phyloP scores from a whole-genome alignment of 2,329 filamentous ascomycete species.

The Emmonsia crescens region DNA sequence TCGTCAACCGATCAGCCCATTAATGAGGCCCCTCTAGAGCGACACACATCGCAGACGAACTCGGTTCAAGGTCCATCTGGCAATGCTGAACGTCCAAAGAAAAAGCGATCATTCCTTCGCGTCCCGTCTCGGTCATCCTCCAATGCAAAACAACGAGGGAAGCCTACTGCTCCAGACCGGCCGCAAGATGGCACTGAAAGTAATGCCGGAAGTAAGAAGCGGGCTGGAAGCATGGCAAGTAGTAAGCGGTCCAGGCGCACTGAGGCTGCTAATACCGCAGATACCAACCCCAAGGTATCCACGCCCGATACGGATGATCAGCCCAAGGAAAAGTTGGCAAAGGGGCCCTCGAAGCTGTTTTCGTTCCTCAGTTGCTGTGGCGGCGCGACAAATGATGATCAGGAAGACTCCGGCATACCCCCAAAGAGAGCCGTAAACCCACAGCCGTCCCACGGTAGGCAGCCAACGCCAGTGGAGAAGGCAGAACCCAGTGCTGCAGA shows the following conservation, averaged over 20 bases:
- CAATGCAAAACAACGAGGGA: slow-evolving; percentile 26
- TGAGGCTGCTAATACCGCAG: slow-evolving; percentile 22
- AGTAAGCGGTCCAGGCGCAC: slow-evolving; percentile 33
- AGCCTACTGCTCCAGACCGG: slow-evolving; percentile 25
- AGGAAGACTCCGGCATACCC: slow-evolving; percentile 33
- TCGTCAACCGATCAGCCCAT: not conserved
- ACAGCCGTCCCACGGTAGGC: slow-evolving; percentile 25
- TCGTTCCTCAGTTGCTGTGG: slow-evolving; percentile 42
- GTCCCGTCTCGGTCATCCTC: slow-evolving; percentile 31
- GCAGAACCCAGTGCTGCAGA: slow-evolving; percentile 28
- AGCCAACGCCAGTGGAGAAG: slow-evolving; percentile 30
- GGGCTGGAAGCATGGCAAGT: slow-evolving; percentile 59
- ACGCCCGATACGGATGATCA: slow-evolving; percentile 23
- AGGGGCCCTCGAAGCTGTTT: slow-evolving; percentile 30
- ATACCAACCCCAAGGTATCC: slow-evolving; percentile 22
- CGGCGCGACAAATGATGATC: slow-evolving; percentile 34
- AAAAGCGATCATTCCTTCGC: slow-evolving; percentile 27
- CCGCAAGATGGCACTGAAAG: slow-evolving; percentile 39
- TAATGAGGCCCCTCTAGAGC: not conserved
- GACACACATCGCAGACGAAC: not conserved
- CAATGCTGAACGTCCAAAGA: slow-evolving; percentile 22
- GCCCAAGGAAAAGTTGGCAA: slow-evolving; percentile 32
- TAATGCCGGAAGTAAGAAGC: slow-evolving; percentile 20
- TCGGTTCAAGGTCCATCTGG: slow-evolving; percentile 8
- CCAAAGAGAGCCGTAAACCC: slow-evolving; percentile 37